These are phyloP conservation scores for Candida arabinofermentans DNA, from an alignment of 805 yeast species.

Conservation along the genomic window DNA sequence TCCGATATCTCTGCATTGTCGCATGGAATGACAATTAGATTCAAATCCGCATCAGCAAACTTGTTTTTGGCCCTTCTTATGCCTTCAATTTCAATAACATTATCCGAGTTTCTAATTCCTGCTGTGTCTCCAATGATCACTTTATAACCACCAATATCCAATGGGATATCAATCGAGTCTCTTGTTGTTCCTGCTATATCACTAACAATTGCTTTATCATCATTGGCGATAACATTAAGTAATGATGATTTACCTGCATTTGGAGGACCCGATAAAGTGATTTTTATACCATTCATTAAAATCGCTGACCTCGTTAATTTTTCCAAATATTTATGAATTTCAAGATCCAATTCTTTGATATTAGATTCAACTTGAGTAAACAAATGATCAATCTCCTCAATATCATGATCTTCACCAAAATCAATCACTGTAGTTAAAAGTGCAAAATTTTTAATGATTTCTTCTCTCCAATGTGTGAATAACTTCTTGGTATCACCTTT, in stretches of 20 bases:
- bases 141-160: conserved; percentile 82
- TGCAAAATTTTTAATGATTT: conserved; percentile 64
- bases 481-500: conserved; percentile 58
- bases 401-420: conserved; percentile 90
- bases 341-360: conserved; percentile 38
- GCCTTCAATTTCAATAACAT: conserved; percentile 61
- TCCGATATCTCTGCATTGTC: conserved; percentile 30
- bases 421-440: conserved; percentile 84
- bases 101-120: conserved; percentile 58
- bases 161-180: conserved; percentile 75
- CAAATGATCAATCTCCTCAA: conserved; percentile 57
- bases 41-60: conserved; percentile 60
- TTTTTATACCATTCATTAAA: conserved; percentile 64
- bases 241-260: conserved; percentile 95
- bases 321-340: conserved; percentile 41
- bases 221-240: conserved; percentile 67
- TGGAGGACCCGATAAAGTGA: conserved; percentile 84
- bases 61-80: conserved; percentile 68
- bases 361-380: conserved; percentile 45
- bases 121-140: conserved; percentile 90
- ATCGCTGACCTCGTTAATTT: conserved; percentile 58
- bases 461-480: conserved; percentile 64
- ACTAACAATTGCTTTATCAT: conserved; percentile 89
- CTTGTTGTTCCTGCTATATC: conserved; percentile 92
- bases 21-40: conserved; percentile 59